Conservation (phyloP, 2,329 filamentous ascomycete species). For the Xylariaceae sp. region DNA sequence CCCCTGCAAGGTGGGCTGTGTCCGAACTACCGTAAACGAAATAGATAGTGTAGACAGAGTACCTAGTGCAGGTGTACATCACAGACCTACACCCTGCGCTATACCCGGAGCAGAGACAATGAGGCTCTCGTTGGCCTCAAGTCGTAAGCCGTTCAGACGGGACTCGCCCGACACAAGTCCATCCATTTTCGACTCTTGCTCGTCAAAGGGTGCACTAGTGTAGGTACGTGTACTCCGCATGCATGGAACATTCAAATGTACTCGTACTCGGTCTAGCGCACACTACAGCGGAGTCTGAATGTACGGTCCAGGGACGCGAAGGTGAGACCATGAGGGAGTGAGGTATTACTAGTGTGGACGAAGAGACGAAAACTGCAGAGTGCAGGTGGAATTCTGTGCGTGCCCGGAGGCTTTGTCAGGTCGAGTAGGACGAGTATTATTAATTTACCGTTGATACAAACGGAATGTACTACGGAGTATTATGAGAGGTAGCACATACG, state of each 20-base stretch:
- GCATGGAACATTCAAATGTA: not conserved
- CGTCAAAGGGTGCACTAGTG: not conserved
- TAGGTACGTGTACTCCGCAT: constrained; percentile 1
- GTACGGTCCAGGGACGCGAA: not conserved
- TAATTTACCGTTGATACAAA: too few species aligned
- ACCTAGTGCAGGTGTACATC: not conserved
- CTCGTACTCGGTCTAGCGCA: not conserved
- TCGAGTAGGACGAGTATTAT: too few species aligned
- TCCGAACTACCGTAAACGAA: constrained; percentile 5
- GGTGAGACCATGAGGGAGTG: not conserved
- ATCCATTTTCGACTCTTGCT: constrained; percentile 6
- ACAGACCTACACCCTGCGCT: not conserved
- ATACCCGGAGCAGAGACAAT: constrained; percentile 10
- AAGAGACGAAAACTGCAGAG: too few species aligned
- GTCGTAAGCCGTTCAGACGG: constrained; percentile 10
- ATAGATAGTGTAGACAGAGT: not conserved
- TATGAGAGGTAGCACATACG: too few species aligned
- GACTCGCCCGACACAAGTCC: not conserved
- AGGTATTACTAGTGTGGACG: not conserved
- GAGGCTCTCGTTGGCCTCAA: constrained; percentile 11
- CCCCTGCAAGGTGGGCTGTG: constrained; percentile 4
- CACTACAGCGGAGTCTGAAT: not conserved
- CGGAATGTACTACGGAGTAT: too few species aligned
- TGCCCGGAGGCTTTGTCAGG: too few species aligned
- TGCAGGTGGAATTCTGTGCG: too few species aligned